Percentiles rank a stretch among this genome's conserved stretches.
Conservation (phyloP, 1,139 yeast genomes). For the Candida sp. region DNA sequence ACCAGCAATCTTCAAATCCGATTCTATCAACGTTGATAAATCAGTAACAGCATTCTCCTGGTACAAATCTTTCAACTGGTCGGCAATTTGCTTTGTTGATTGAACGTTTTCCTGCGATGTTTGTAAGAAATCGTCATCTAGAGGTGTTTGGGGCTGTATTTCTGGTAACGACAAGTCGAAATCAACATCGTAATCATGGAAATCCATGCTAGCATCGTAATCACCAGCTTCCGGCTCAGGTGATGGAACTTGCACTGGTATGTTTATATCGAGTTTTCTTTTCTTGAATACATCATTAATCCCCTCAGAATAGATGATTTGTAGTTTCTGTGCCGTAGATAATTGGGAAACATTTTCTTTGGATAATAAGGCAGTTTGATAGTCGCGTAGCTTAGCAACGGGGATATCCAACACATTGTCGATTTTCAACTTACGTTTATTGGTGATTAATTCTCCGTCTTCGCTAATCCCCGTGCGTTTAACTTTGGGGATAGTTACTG, state of each 20-base stretch:
- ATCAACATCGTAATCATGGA: conserved; percentile 21
- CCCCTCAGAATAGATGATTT: neutral
- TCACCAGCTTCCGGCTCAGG: conserved; percentile 1
- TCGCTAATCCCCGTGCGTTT: conserved; percentile 34
- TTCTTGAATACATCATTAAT: neutral
- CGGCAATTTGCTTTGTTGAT: conserved; percentile 57
- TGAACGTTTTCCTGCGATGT: conserved; percentile 19
- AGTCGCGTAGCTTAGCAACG: conserved; percentile 28
- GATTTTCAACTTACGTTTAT: conserved; percentile 35
- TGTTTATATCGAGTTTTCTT: neutral
- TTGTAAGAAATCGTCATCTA: conserved; percentile 9
- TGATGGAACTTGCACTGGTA: conserved; percentile 3
- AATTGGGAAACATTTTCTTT: neutral
- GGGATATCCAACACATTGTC: conserved; percentile 40
- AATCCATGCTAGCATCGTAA: neutral
- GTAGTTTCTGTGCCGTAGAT: neutral
- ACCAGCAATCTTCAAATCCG: conserved; percentile 23
- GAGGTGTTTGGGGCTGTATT: conserved; percentile 9
- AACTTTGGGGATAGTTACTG: conserved; percentile 19
- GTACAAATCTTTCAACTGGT: conserved; percentile 40
- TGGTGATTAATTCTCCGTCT: conserved; percentile 36
- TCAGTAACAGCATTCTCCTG: conserved; percentile 15
- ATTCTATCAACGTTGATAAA: conserved; percentile 41
- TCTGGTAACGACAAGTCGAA: conserved; percentile 42
- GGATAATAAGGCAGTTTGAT: conserved; percentile 21